phyloP scores from a whole-genome alignment of 2,329 filamentous ascomycete genomes.

The Fusarium falciforme region DNA sequence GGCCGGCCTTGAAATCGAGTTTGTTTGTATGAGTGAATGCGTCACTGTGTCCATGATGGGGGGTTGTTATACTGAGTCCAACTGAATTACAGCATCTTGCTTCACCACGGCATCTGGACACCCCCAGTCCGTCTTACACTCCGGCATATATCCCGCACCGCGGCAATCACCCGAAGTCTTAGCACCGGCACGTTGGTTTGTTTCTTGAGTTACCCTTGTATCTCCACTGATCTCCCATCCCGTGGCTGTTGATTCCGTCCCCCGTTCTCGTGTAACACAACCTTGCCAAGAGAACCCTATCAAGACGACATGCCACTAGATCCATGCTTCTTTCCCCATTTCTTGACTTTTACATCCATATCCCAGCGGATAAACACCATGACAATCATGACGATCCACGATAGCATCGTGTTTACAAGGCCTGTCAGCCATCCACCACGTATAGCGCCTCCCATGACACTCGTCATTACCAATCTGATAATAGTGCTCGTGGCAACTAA shows the following conservation, averaged over 20 bases:
- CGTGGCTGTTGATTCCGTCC: background rate
- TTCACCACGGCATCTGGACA: background rate
- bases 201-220: background rate
- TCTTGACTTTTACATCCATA: slow-evolving; percentile 29
- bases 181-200: background rate
- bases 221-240: background rate
- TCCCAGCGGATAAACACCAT: slow-evolving; percentile 36
- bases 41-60: background rate
- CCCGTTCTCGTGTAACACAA: background rate
- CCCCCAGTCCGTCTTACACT: background rate
- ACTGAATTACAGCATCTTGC: background rate
- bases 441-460: slow-evolving; percentile 27
- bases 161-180: background rate
- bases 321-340: slow-evolving; percentile 25
- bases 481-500: slow-evolving; percentile 30
- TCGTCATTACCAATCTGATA: slow-evolving; percentile 32
- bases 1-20: background rate
- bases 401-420: slow-evolving; percentile 18
- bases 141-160: background rate
- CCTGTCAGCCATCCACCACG: slow-evolving; percentile 22
- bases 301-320: slow-evolving; percentile 9
- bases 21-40: background rate
- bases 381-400: slow-evolving; percentile 32
- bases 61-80: rapidly evolving
- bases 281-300: background rate